Base-by-base conservation (phyloP, 805 yeast genomes). In the Starmerella apis region DNA sequence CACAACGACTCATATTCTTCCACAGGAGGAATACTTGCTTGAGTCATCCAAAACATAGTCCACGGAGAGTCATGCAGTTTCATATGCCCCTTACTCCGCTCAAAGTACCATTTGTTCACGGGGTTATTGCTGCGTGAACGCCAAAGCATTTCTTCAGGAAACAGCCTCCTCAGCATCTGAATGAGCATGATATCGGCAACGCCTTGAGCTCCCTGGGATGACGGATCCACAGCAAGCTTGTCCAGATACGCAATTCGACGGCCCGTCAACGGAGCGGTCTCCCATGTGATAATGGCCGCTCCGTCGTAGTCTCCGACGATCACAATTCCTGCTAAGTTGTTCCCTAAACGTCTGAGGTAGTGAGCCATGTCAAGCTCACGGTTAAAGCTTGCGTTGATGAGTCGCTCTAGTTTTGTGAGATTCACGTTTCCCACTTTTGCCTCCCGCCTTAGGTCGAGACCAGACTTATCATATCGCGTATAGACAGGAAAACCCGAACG, bases 51-150 rank as follows among this genome's bases (percentile, higher is more conserved):
- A 57, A 74, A 73, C 59, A 71, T 57, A 39, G 67, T 64, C 68
- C 76, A 73, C 3, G 60, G 57, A 8, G 65, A 52, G 39, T 68
- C 68, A 1, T 70, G 66, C 16, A 81, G 61, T 46, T 73, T 71
- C 25, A 79, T 61, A 24, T 81, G 80, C 0, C 95, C 95, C 16
- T 73, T 68, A 36, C 95, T 81, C 55, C 98, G 72, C 61, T 92
- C 96, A 65, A 90, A 92, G 63, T 90, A 90, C 98, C 98, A 92
- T 62, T 87, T 87, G 69, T 92, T 92, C 7, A 92, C 96, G 0
- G 96, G 95, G 64, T 92, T 92, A 49, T 69, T 76, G 51, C 75
- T 75, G 42, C 95, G 71, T 1, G 97, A 90, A 60, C 98, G 76
- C 98, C 98, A 92, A 1, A 92, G 68, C 11, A 87, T 64, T 62